A percentile compares a stretch with the other conserved stretches of the same genome.
phyloP scores from a whole-genome alignment of 352 stramenopile species.

The Pilasporangium apinafurcum region DNA sequence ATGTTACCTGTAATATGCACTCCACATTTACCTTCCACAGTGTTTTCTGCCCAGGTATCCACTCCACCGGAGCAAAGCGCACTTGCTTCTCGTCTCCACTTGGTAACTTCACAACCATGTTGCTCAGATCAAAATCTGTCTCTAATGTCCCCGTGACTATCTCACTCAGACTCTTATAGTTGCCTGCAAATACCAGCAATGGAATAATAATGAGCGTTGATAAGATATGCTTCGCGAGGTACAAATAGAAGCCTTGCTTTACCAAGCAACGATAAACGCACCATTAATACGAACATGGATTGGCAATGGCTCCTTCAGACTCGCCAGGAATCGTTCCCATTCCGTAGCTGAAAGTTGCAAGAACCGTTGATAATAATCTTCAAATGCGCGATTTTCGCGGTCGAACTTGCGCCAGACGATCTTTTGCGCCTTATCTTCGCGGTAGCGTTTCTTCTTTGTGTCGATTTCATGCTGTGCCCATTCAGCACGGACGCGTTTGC shows the following conservation, averaged over 20 bases:
- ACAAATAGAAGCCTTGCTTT: no score
- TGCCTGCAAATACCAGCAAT: conserved; percentile 12
- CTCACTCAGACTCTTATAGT: conserved; percentile 76
- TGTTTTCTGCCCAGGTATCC: conserved; percentile 49
- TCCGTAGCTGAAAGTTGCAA: conserved; percentile 58
- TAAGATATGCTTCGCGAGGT: no score
- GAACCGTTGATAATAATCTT: conserved; percentile 79
- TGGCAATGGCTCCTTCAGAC: conserved; percentile 66
- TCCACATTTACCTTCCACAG: conserved; percentile 80
- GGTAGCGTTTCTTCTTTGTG: conserved; percentile 49
- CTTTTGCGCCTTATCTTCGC: conserved; percentile 71
- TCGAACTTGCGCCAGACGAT: conserved; percentile 87
- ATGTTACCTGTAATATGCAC: not conserved
- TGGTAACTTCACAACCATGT: conserved; percentile 45
- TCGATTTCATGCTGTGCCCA: conserved; percentile 46
- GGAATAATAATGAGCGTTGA: no score
- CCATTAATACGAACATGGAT: conserved; percentile 87
- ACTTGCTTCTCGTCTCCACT: conserved; percentile 52
- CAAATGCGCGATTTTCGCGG: conserved; percentile 73
- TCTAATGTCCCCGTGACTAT: conserved; percentile 69
- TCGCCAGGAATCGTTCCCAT: conserved; percentile 77
- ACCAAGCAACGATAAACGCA: conserved; percentile 2
- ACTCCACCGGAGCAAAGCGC: conserved; percentile 55
- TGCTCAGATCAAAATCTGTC: conserved; percentile 58
- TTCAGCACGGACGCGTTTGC: conserved; percentile 49